Base-by-base conservation (phyloP, 192 early-diverging fungal genomes). In the Phlyctochytrium planicorne region DNA sequence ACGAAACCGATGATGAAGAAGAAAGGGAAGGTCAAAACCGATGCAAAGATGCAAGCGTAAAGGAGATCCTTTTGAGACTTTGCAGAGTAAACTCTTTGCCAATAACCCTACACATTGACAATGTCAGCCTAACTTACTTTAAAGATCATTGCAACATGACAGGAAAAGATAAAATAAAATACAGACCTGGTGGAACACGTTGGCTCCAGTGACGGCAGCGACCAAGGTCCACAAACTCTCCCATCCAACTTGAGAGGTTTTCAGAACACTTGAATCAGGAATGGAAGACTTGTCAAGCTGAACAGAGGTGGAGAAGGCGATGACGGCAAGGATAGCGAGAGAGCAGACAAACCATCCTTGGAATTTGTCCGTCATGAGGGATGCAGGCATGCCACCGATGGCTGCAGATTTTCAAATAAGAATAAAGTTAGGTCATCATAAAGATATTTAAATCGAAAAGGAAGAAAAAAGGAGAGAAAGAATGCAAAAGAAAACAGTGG, bases 51-150 rank as follows among this genome's bases (percentile, higher is more conserved):
- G 23, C 85, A 80, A 40, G 83, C 82, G 67, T 73, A 77, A 60
- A 76, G 75, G 69, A 90, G 60, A n/a, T 86, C 84, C 24, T 82
- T 76, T 64, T 90, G 81, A 52, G 77, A 80, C 27, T 77, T 78
- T 12, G 89, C 82, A n/a, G 88, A 78, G 82, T 88, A 90, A 14
- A 88, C 85, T 40, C 88, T 83, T 77, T 90, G 89, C 89, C 89
- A 90, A 34, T 87, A 85, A 25, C 80, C 84, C 40, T 47, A n/a
- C n/a, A n/a, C n/a, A n/a, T n/a, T n/a, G n/a, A n/a, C n/a, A n/a
- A n/a, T n/a, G n/a, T n/a, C n/a, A n/a, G n/a, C n/a, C n/a, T n/a
- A n/a, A n/a, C 20, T 47, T 47, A 20, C 20, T 47, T 47, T 6
- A 47, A 47, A 20, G 10, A 47, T 47, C 20, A 47, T 6, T 14